phyloP scores from a whole-genome alignment of 2,329 filamentous ascomycete species.

The Didymosphaeria variabile region DNA sequence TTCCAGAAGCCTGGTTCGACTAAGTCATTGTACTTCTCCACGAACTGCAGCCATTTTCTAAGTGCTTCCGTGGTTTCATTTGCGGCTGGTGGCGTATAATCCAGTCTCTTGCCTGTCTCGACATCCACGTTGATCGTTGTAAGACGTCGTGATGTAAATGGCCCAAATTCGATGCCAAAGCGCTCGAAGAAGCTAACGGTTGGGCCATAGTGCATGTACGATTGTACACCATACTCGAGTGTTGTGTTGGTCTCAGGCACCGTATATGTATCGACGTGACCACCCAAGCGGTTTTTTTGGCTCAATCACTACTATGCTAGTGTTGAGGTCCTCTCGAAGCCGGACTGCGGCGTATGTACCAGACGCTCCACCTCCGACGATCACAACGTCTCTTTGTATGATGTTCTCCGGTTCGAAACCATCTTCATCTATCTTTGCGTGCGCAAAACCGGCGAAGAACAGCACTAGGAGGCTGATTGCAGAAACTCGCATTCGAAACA shows the following conservation, averaged over 20 bases:
- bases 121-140: slow-evolving; percentile 44
- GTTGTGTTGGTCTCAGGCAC: slow-evolving; percentile 46
- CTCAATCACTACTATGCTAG: slow-evolving; percentile 56
- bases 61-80: slow-evolving; percentile 29
- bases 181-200: slow-evolving; percentile 57
- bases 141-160: slow-evolving; percentile 17
- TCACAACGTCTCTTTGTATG: slow-evolving; percentile 40
- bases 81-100: slow-evolving; percentile 25
- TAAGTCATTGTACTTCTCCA: slow-evolving; percentile 27
- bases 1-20: slow-evolving; percentile 34
- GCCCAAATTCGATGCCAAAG: slow-evolving; percentile 48
- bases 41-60: slow-evolving; percentile 28
- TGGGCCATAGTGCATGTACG: slow-evolving; percentile 54
- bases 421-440: slow-evolving; percentile 13
- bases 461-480: not conserved
- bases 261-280: slow-evolving; percentile 60
- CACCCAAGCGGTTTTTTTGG: slow-evolving; percentile 53
- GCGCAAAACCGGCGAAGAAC: not conserved
- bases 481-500: not conserved
- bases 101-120: slow-evolving; percentile 31
- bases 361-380: slow-evolving; percentile 56
- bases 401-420: slow-evolving; percentile 12
- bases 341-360: slow-evolving; percentile 56
- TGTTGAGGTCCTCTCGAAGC: slow-evolving; percentile 51
- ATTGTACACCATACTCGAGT: slow-evolving; percentile 51